Conservation (phyloP, 1,139 yeast species). For the Magnusiomyces fungicola region DNA sequence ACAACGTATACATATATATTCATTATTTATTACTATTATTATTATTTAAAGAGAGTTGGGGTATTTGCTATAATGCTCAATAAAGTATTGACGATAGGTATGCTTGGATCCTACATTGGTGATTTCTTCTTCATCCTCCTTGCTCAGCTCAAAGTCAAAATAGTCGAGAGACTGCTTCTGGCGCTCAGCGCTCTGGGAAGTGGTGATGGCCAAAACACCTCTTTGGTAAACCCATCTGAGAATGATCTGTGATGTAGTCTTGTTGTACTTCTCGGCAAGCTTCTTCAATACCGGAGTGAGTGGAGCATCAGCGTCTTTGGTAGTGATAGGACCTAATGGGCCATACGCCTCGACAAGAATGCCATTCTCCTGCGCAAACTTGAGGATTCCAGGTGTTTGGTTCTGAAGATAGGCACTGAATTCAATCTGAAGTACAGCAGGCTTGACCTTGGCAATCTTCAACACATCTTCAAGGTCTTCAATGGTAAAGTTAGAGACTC, state of each 20-base stretch:
- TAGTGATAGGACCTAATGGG: slow-evolving; percentile 49
- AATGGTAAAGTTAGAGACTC: slow-evolving; percentile 54
- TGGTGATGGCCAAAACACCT: slow-evolving; percentile 64
- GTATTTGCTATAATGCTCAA: slow-evolving; percentile 2
- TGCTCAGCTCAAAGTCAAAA: slow-evolving; percentile 47
- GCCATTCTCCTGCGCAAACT: slow-evolving; percentile 44
- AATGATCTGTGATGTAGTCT: slow-evolving; percentile 54
- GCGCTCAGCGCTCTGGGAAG: slow-evolving; percentile 55
- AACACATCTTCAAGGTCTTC: slow-evolving; percentile 44
- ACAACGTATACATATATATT: no score
- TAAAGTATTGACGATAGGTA: slow-evolving; percentile 15
- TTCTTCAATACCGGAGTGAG: slow-evolving; percentile 32
- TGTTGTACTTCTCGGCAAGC: slow-evolving; percentile 48
- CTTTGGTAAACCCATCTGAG: slow-evolving; percentile 62
- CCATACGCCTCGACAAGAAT: slow-evolving; percentile 61
- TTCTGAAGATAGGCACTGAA: slow-evolving; percentile 60
- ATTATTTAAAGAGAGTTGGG: not conserved
- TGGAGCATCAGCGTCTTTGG: slow-evolving; percentile 32
- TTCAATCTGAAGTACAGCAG: slow-evolving; percentile 66
- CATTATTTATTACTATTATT: no score
- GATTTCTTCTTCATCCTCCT: slow-evolving; percentile 43
- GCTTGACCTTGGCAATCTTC: slow-evolving; percentile 41
- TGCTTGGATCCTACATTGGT: slow-evolving; percentile 18
- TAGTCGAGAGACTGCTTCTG: slow-evolving; percentile 48
- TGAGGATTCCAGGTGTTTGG: slow-evolving; percentile 61